Evolutionary conservation across 352 stramenopile species (phyloP).

Genomic region (Phytopythium sindhum): DNA sequence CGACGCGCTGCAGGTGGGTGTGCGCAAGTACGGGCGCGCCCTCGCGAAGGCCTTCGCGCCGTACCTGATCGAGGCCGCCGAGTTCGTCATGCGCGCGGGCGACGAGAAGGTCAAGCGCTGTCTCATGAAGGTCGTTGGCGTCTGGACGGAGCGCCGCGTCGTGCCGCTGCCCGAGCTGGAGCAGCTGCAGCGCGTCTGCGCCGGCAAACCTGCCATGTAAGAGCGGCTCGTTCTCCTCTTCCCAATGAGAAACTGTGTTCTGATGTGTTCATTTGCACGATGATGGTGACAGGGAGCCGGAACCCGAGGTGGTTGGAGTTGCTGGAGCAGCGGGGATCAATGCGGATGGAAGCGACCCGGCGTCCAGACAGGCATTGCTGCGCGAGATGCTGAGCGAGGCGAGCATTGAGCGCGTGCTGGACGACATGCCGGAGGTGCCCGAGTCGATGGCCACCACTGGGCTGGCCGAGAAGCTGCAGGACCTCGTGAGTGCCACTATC

Average conservation of each 20-base stretch:
- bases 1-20: conserved; percentile 82
- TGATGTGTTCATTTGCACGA: conserved; percentile 1
- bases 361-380: conserved; percentile 24
- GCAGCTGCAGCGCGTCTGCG: conserved; percentile 75
- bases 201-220: conserved; percentile 58
- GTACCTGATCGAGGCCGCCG: conserved; percentile 48
- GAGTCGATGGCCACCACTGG: conserved; percentile 49
- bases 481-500: conserved; percentile 78
- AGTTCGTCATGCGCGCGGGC: conserved; percentile 62
- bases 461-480: conserved; percentile 50
- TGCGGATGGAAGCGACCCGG: conserved; percentile 16
- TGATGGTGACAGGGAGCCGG: conserved; percentile 24
- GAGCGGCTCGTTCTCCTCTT: conserved; percentile 7
- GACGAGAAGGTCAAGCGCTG: conserved; percentile 84
- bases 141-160: conserved; percentile 81
- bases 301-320: conserved; percentile 10
- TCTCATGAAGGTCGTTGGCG: conserved; percentile 82
- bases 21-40: conserved; percentile 73
- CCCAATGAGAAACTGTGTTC: not conserved
- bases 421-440: conserved; percentile 61
- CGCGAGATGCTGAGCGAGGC: conserved; percentile 36
- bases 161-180: conserved; percentile 46
- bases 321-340: conserved; percentile 1
- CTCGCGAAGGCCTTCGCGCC: conserved; percentile 61
- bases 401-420: conserved; percentile 44